Percentiles rank a stretch among this genome's conserved stretches.
Evolutionary conservation across 352 stramenopile genomes (phyloP).

Genomic region (Pythium coloratum): DNA sequence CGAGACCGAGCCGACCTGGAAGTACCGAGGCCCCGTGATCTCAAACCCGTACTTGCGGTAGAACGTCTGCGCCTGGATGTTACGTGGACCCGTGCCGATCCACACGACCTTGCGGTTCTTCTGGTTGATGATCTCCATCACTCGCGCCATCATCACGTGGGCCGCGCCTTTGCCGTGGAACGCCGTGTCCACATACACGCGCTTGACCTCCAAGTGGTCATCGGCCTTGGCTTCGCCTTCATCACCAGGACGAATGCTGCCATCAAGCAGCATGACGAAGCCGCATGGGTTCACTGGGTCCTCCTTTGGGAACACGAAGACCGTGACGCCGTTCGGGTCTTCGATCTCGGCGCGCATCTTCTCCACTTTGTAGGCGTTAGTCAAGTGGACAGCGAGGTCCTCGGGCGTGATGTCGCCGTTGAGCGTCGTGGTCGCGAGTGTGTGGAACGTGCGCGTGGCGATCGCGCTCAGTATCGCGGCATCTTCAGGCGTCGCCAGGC

Average conservation of each 20-base stretch:
- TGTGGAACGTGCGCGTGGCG: constrained; percentile 33
- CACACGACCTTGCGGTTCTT: constrained; percentile 32
- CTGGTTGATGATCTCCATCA: constrained; percentile 25
- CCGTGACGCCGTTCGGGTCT: constrained; percentile 23
- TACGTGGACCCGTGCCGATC: constrained; percentile 33
- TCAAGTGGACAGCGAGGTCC: constrained; percentile 24
- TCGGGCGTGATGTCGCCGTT: constrained; percentile 22
- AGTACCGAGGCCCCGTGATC: constrained; percentile 31
- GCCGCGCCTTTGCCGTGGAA: constrained; percentile 34
- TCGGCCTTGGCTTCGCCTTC: constrained; percentile 6
- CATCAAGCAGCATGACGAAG: constrained; percentile 31
- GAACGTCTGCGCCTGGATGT: constrained; percentile 33
- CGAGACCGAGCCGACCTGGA: constrained; percentile 19
- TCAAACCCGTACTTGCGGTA: constrained; percentile 37
- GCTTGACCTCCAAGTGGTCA: constrained; percentile 35
- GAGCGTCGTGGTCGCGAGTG: constrained; percentile 12
- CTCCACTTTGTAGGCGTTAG: constrained; percentile 22
- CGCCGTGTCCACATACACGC: constrained; percentile 32
- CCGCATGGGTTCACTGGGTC: constrained; percentile 14
- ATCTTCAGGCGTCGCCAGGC: constrained; percentile 25
- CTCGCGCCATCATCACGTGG: constrained; percentile 29
- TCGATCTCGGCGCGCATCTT: constrained; percentile 28
- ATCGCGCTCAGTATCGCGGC: constrained; percentile 24
- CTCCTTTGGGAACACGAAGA: constrained; percentile 26
- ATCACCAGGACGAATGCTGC: constrained; percentile 29